Conservation (phyloP, 768 basidiomycete genomes). For the Panus rudis region DNA sequence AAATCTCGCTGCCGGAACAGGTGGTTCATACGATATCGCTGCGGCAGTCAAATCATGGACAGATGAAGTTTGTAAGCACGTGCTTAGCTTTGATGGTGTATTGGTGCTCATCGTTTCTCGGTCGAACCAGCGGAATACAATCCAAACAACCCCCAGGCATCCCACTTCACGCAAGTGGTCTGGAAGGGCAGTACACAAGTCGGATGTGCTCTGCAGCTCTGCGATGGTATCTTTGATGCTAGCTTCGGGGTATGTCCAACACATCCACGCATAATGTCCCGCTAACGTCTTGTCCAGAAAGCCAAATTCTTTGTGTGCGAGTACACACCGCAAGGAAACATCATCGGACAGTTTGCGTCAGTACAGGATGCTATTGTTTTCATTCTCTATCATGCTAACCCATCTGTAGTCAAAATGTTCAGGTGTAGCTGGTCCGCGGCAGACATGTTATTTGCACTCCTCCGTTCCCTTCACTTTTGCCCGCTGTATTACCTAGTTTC, state of each 20-base stretch:
- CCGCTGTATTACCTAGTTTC: too few species aligned
- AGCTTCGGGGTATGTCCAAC: conserved; percentile 42
- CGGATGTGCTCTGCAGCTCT: conserved; percentile 53
- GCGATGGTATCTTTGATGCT: conserved; percentile 51
- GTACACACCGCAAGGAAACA: conserved; percentile 58
- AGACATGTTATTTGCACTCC: conserved; percentile 3
- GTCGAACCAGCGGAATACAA: conserved; percentile 45
- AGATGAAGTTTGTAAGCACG: conserved; percentile 56
- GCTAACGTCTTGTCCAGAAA: conserved; percentile 25
- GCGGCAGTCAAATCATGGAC: conserved; percentile 55
- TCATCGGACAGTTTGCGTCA: conserved; percentile 54
- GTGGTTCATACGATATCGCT: conserved; percentile 38
- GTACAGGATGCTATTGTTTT: conserved; percentile 20
- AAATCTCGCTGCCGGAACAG: conserved; percentile 73
- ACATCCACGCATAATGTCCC: too few species aligned
- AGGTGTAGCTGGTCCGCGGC: conserved; percentile 5
- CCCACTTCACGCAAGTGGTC: conserved; percentile 73
- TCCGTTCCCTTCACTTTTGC: not conserved
- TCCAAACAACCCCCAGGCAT: conserved; percentile 46
- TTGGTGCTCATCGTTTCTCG: not conserved
- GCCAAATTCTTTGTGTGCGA: conserved; percentile 65
- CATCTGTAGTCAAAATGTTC: not conserved
- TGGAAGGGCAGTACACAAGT: conserved; percentile 63
- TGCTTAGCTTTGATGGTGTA: not conserved
- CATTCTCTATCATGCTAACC: not conserved